Base-by-base conservation (phyloP, 768 basidiomycete genomes). In the Psilocybe cyanescens region DNA sequence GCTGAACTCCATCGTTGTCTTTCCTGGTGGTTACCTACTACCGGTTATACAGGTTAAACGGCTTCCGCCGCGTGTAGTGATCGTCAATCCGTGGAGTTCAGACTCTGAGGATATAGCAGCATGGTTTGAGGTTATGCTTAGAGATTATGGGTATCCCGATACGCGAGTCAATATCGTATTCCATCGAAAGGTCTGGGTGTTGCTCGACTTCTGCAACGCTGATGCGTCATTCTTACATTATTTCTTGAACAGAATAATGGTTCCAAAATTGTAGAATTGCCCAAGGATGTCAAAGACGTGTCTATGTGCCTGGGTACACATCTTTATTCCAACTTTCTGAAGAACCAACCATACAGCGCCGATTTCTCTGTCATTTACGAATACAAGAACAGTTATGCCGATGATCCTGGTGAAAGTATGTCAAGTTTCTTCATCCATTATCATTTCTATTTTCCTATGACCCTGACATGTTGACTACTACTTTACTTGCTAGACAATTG, bases 71-170 rank as follows among this genome's bases (percentile, higher is more conserved):
- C 30, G 51, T 8, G 31, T 62, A 2, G 61, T 77, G 0, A 69
- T 77, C 2, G 65, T 72, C 0, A 67, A 74, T 19, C 72, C 75
- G 28, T 76, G 76, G 76, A 70, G 39, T 11, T 29, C 35, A 8
- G 31, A 68, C 31, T 49, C 56, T 9, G 60, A 74, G 41, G 71
- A 73, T 46, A 68, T 76, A 9, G 61, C 67, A 8, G 71, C 70
- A 11, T 78, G 77, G 77, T 74, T 78, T 24, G 70, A 73, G 35
- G 51, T 70, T n/a, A 77, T 78, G 77, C 59, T 78, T 1, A 59
- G 55, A 33, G 71, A 72, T 1, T 65, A 71, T 3, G 41, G 41
- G n/a, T 71, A 73, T 61, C 73, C 71, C 7, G 67, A 65, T 8
- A 63, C 69, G 4, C 65, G 65, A 3, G 61, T 55, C 2, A 65